Percentiles rank a stretch among this genome's conserved stretches.
These are phyloP conservation scores for Triticum aestivum DNA, from an alignment of 176 grass and related monocot species.

Conservation along the genomic window IWGSC_CS_RefSeq_v2.1 NC_057802.1:2571242-2571741, in stretches of 20 bases:
- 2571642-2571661: background rate
- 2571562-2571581: background rate
- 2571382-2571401: background rate
- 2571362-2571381: background rate
- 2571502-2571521: background rate
- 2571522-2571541: too few relatives aligned
- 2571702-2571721: background rate
- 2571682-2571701: conserved; percentile 15
- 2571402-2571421: background rate
- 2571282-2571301: background rate
- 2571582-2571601: background rate
- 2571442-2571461: background rate
- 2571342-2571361: conserved; percentile 36
- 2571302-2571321: conserved; percentile 10
- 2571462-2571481: background rate
- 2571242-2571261: conserved; percentile 7
- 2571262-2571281: conserved; percentile 49
- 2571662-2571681: background rate
- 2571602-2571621: too few relatives aligned
- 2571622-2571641: background rate
- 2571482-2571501: background rate
- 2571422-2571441: conserved; percentile 9
- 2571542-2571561: conserved; percentile 3
- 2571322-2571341: conserved; percentile 23
- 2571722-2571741: too few relatives aligned